These are phyloP conservation scores for Blastobotrys apis DNA, from an alignment of 1,139 yeast species.

Conservation along the genomic window DNA sequence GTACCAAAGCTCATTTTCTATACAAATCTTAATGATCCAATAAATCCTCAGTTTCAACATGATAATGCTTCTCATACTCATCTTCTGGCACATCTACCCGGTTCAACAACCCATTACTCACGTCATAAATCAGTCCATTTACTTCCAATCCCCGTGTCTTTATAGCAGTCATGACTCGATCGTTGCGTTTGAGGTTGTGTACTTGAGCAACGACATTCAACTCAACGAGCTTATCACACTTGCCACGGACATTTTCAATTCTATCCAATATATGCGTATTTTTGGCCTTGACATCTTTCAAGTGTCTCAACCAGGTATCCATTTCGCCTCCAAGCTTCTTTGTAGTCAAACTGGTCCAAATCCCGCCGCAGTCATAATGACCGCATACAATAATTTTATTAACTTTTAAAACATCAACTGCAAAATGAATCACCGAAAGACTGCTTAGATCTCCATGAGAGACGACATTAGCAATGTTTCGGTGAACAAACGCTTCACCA, in stretches of 20 bases:
- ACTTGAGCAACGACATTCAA: constrained; percentile 68
- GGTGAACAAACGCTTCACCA: constrained; percentile 91
- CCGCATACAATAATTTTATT: constrained; percentile 86
- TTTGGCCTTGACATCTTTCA: constrained; percentile 64
- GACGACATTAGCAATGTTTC: constrained; percentile 86
- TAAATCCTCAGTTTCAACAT: no score
- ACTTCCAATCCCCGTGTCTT: constrained; percentile 72
- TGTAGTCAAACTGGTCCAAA: constrained; percentile 76
- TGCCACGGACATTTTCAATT: constrained; percentile 41
- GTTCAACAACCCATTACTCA: constrained; percentile 64
- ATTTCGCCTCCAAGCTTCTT: constrained; percentile 69
- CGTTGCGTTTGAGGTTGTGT: constrained; percentile 57
- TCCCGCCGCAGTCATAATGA: constrained; percentile 98
- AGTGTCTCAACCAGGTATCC: constrained; percentile 73
- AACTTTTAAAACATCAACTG: constrained; percentile 81
- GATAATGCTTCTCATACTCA: constrained; percentile 24
- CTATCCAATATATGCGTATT: constrained; percentile 41
- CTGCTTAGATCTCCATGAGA: constrained; percentile 68
- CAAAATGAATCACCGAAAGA: constrained; percentile 84
- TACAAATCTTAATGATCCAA: no score
- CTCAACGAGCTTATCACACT: constrained; percentile 67
- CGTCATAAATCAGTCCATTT: constrained; percentile 87
- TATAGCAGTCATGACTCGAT: constrained; percentile 70
- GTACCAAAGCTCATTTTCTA: no score
- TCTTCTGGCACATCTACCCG: constrained; percentile 40